These are phyloP conservation scores for Heterococcus sp. DNA, from an alignment of 108 stramenopile genomes.

Conservation along the genomic window DNA sequence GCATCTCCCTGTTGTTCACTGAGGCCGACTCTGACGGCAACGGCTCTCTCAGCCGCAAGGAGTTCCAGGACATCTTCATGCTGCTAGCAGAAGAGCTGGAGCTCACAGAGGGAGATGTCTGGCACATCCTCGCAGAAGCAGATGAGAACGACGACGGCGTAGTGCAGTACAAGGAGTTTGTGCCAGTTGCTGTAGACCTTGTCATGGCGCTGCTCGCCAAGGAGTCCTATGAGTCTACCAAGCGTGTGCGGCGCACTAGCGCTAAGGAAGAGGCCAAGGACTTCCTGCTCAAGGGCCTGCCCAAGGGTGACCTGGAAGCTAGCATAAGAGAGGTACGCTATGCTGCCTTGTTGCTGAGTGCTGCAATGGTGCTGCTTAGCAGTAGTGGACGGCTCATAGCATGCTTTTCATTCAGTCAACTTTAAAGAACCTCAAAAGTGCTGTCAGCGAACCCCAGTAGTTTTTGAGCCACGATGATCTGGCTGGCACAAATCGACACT, in stretches of 20 bases:
- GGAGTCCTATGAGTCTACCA: constrained; percentile 22
- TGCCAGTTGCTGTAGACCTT: constrained; percentile 48
- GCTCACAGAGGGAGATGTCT: constrained; percentile 15
- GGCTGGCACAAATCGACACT: no score
- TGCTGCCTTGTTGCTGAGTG: no score
- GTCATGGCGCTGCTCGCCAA: constrained; percentile 38
- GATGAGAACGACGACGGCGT: constrained; percentile 56
- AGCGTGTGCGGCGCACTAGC: constrained; percentile 2
- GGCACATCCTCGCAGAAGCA: constrained; percentile 47
- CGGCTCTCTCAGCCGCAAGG: constrained; percentile 17
- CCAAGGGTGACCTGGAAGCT: constrained; percentile 23
- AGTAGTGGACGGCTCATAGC: no score
- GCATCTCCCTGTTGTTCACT: constrained; percentile 30
- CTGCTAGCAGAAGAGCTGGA: constrained; percentile 14
- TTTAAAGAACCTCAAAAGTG: no score
- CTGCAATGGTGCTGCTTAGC: no score
- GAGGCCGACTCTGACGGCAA: constrained; percentile 41
- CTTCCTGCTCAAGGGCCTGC: constrained; percentile 34
- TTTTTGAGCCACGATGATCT: no score
- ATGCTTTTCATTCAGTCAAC: no score
- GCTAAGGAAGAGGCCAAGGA: constrained; percentile 23
- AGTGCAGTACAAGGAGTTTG: constrained; percentile 51
- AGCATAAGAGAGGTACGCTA: constrained; percentile 1
- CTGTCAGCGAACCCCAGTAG: no score
- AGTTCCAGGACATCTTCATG: constrained; percentile 25